Evolutionary conservation across 2,329 filamentous ascomycete genomes (phyloP), one percentile per base, ranked within the genome.

Genomic region (Colletotrichum liriopes): DNA sequence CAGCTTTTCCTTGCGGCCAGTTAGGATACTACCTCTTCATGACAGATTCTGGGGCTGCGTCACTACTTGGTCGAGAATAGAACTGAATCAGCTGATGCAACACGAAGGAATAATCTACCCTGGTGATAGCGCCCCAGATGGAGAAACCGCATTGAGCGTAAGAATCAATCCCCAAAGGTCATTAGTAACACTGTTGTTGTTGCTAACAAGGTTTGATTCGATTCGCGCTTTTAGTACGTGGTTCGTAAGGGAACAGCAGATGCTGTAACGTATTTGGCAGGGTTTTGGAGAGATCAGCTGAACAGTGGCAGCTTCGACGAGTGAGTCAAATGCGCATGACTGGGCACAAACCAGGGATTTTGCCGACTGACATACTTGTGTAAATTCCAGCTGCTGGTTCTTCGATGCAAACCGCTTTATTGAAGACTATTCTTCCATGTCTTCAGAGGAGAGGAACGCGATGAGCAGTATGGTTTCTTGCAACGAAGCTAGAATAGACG

Each of bases 11-110:
- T 5, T 72, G 1, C 35, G 65, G 1, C 29, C 54, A 0, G 52
- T 2, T 0, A 72, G 58, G 16, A 0, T 58, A 0, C 0, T 72
- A 1, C 16, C 43, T 0, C 1, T 0, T 0, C 1, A 5, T 9
- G 6, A 51, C 5, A 1, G 0, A 0, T 41, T 47, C 1, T 41
- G 23, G 43, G 2, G 4, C 0, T 35, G 7, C 6, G 5, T 26
- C 23, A 26, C 23, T 26, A 26, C 23, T 26, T 26, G 23, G 23
- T 26, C 1, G 8, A 47, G 1, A 16, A 29, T 0, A 26, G 26
- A 18, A 2, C 12, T 70, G 12, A 5, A 1, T 8, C 14, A 26
- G 0, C n/a, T 51, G 6, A 66, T 70, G 45, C 16, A n/a, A 2
- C 16, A 16, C 4, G 5, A n/a, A 4, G 26, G 39, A 18, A 12